A percentile compares a stretch with the other conserved stretches of the same genome.
phyloP scores from a whole-genome alignment of 2,329 filamentous ascomycete species.

The Penicillium sp. region DNA sequence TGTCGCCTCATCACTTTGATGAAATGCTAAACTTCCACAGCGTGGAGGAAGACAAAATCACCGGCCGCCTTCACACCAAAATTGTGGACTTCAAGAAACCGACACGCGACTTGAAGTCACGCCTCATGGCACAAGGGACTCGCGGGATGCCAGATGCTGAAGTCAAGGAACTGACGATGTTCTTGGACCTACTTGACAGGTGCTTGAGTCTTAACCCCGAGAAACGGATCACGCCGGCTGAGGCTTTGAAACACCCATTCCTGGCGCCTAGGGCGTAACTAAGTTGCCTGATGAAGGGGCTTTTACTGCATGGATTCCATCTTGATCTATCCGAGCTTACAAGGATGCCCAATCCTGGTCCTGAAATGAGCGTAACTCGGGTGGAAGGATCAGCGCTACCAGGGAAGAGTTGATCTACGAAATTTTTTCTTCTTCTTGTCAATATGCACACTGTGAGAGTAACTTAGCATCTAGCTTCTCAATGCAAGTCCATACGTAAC shows the following conservation, averaged over 20 bases:
- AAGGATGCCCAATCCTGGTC: background rate
- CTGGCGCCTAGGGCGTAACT: conserved; percentile 54
- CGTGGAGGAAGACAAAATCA: conserved; percentile 81
- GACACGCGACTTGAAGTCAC: conserved; percentile 75
- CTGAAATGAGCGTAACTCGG: background rate
- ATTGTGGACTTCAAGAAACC: conserved; percentile 61
- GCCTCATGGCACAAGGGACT: conserved; percentile 70
- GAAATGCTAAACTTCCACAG: conserved; percentile 80
- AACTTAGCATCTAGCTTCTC: background rate
- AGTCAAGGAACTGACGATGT: conserved; percentile 73
- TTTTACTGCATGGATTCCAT: background rate
- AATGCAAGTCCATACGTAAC: background rate
- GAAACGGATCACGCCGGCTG: conserved; percentile 80
- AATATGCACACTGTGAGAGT: background rate
- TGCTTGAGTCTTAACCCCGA: conserved; percentile 89
- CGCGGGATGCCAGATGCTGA: conserved; percentile 73
- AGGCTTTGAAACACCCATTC: conserved; percentile 88
- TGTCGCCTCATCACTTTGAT: conserved; percentile 78
- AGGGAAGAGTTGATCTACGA: background rate
- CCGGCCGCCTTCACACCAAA: conserved; percentile 67
- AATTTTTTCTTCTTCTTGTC: background rate
- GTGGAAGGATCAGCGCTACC: background rate
- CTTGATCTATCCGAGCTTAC: background rate
- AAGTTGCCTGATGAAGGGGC: background rate
- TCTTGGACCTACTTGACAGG: conserved; percentile 83